Conservation (phyloP, 2,329 filamentous ascomycete species). For the Cryphonectria japonica region DNA sequence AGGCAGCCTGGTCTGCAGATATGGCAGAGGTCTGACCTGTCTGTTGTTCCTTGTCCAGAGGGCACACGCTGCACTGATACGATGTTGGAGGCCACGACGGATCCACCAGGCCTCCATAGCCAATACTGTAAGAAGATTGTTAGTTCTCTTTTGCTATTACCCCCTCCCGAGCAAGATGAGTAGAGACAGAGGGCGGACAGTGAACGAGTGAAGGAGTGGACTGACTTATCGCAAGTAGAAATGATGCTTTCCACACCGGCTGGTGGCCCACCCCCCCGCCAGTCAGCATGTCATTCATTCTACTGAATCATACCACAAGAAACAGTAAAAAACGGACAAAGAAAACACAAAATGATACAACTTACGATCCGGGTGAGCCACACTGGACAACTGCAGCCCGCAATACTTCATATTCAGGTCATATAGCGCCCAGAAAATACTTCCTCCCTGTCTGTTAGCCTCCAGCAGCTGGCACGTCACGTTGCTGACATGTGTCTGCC, state of each 20-base stretch:
- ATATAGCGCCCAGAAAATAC: constrained; percentile 49
- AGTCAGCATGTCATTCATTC: constrained; percentile 28
- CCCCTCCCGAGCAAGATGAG: no score
- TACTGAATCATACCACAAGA: constrained; percentile 17
- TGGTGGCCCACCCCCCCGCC: constrained; percentile 33
- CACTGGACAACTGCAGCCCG: constrained; percentile 43
- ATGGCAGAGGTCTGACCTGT: background rate
- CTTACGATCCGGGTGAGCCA: constrained; percentile 51
- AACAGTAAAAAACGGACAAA: background rate
- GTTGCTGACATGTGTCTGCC: constrained; percentile 11
- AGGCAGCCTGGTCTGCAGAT: background rate
- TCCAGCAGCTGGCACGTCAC: constrained; percentile 20
- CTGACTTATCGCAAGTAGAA: constrained; percentile 55
- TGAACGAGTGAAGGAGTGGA: constrained; percentile 1
- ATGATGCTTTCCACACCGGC: constrained; percentile 57
- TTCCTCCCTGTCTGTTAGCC: constrained; percentile 12
- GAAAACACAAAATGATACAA: constrained; percentile 26
- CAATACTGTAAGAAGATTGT: constrained; percentile 34
- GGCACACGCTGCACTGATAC: constrained; percentile 34
- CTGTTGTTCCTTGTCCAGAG: constrained; percentile 4
- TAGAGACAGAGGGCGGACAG: background rate
- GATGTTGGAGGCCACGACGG: constrained; percentile 42
- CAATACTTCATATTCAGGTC: constrained; percentile 56
- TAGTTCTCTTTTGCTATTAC: background rate
- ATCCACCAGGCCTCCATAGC: constrained; percentile 38